phyloP scores from a whole-genome alignment of 148 eudicot genomes.

The Chenopodium album region DNA sequence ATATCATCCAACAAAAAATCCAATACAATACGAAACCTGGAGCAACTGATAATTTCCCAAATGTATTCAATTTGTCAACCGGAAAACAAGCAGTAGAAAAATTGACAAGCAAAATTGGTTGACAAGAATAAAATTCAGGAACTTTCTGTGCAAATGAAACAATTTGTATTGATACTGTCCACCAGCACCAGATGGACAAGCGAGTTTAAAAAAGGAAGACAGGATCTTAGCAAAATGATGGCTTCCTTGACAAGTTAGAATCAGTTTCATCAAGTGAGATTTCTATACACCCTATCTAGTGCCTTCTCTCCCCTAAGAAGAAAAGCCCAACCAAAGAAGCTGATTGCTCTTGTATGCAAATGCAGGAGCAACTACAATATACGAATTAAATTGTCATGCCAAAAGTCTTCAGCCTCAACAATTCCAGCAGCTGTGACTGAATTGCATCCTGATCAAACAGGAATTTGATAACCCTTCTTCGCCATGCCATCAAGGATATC shows the following conservation, averaged over 20 bases:
- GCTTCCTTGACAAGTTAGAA: background rate
- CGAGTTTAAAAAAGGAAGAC: background rate
- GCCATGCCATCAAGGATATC: slow-evolving; percentile 95
- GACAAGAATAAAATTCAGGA: background rate
- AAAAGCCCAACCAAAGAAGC: background rate
- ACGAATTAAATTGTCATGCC: background rate
- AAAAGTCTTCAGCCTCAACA: background rate
- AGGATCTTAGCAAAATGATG: background rate
- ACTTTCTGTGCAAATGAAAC: background rate
- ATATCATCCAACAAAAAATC: background rate
- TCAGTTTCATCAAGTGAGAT: background rate
- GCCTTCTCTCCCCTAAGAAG: background rate
- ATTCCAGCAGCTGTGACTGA: slow-evolving; percentile 4
- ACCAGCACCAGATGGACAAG: background rate
- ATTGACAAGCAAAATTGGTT: background rate
- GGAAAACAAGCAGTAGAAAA: background rate
- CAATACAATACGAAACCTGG: background rate
- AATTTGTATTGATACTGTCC: background rate
- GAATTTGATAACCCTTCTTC: slow-evolving; percentile 72
- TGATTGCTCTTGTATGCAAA: background rate
- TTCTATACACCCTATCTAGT: slow-evolving; percentile 7
- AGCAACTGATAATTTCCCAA: background rate
- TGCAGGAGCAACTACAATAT: slow-evolving; percentile 1
- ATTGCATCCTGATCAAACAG: slow-evolving; percentile 46
- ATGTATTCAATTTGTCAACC: background rate